Percentiles rank a stretch among this genome's conserved stretches.
phyloP scores from a whole-genome alignment of 208 protist genomes.

The Leishmania tarentolae region DNA sequence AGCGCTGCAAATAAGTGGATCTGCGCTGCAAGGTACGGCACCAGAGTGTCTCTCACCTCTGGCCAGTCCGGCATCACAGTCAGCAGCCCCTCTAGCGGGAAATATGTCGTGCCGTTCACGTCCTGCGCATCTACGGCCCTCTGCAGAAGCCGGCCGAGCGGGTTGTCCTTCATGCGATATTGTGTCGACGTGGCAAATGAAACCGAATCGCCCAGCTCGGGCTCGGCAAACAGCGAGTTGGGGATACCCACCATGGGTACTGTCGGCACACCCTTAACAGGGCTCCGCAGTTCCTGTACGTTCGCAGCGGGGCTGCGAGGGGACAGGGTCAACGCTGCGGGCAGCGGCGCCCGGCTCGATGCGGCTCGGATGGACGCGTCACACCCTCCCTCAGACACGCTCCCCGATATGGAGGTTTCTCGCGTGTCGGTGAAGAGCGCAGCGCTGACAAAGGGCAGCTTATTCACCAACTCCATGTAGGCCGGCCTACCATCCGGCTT shows the following conservation, averaged over 20 bases:
- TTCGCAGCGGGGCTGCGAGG: neutral
- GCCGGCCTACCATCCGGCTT: neutral
- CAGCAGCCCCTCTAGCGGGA: slow-evolving; percentile 39
- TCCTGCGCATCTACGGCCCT: slow-evolving; percentile 23
- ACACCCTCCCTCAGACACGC: neutral
- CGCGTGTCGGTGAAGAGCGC: neutral
- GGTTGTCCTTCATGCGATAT: slow-evolving; percentile 26
- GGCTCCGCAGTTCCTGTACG: neutral
- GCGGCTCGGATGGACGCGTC: slow-evolving; percentile 1
- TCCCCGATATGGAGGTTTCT: neutral
- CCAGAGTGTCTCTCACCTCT: slow-evolving; percentile 34
- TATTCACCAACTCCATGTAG: neutral
- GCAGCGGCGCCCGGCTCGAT: neutral
- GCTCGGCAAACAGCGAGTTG: slow-evolving; percentile 31
- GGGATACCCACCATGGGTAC: slow-evolving; percentile 41
- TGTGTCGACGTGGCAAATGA: slow-evolving; percentile 33
- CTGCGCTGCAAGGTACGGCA: slow-evolving; percentile 44
- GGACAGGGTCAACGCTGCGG: neutral
- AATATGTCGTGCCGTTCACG: slow-evolving; percentile 25
- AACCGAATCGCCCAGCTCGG: slow-evolving; percentile 15
- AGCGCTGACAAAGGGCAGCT: neutral
- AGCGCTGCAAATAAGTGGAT: slow-evolving; percentile 38
- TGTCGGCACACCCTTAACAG: neutral
- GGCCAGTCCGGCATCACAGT: slow-evolving; percentile 36
- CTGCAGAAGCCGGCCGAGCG: slow-evolving; percentile 36